phyloP scores from a whole-genome alignment of 192 early-diverging fungal species.

The Rhizophagus sp. region DNA sequence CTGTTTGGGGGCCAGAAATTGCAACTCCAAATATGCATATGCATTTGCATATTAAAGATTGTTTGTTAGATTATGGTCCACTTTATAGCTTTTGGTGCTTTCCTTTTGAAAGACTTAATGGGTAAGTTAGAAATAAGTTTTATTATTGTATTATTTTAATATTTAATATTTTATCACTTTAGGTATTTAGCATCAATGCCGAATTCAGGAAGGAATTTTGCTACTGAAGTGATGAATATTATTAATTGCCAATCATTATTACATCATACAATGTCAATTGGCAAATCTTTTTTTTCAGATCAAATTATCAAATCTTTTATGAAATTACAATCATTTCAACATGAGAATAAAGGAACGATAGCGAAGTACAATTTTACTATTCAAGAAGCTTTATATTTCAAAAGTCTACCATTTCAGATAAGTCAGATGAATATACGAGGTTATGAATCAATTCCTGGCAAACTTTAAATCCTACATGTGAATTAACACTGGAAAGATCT shows the following conservation, averaged over 20 bases:
- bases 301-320: neutral
- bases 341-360: neutral
- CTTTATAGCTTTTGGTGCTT: constrained; percentile 2
- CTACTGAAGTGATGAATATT: neutral
- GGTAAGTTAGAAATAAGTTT: neutral
- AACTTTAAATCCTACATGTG: neutral
- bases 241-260: neutral
- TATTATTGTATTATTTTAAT: neutral
- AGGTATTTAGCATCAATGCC: too few species aligned
- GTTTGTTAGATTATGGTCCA: neutral
- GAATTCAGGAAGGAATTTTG: neutral
- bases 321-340: neutral
- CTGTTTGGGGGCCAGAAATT: neutral
- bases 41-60: constrained; percentile 6
- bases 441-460: neutral
- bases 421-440: neutral
- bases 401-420: neutral
- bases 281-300: too few species aligned
- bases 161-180: too few species aligned
- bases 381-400: neutral
- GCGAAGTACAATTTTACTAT: neutral
- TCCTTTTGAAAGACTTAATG: neutral
- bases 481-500: neutral
- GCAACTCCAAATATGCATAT: neutral
- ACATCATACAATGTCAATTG: neutral